Base-by-base conservation (phyloP, 345 rosid species). In the Aquilaria sinensis region DNA sequence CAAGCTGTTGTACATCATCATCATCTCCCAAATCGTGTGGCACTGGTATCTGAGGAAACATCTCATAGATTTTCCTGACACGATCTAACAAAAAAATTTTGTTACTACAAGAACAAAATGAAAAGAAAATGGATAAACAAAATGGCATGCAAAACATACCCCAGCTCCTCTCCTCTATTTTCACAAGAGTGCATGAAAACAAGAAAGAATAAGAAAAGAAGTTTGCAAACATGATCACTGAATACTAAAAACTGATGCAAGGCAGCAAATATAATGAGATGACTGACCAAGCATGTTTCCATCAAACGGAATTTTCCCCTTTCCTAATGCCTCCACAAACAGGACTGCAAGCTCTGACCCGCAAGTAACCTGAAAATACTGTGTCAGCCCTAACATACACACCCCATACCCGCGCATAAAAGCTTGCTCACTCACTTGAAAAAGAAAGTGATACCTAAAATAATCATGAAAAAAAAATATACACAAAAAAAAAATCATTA, bases 301-400 rank as follows among this genome's bases (percentile, higher is more conserved):
- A 45, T 84, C 76, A 66, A 80, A 90, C 47, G 90, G 78, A 72
- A 79, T 67, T 72, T 81, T 87, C 61, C 84, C 96, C 71, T 91
- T 94, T 53, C 77, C 83, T 60, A 94, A 87, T 4, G 83, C 77
- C 70, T 88, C 97, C 30, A 88, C 88, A 48, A 85, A 85, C 74
- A 84, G 63, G 9, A 80, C 68, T 66, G 88, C 91, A 72, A 94
- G 96, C 74, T 94, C 96, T 0, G 96, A 89, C 46, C 97, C 99
- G 70, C 97, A 94, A 48, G 84, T 88, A 56, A 94, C 74, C 97
- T 94, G 87, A 76, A 76, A 58, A 2, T 55, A 47, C 29, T 41
- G 43, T 37, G 43, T 37, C 43, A 37, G 43, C 8, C 43, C 43
- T 37, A 37, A 37, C 43, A 37, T 9, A 23, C 23, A 23, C 23